Conservation (phyloP, 2,329 filamentous ascomycete species). For the Aspergillus sp. region DNA sequence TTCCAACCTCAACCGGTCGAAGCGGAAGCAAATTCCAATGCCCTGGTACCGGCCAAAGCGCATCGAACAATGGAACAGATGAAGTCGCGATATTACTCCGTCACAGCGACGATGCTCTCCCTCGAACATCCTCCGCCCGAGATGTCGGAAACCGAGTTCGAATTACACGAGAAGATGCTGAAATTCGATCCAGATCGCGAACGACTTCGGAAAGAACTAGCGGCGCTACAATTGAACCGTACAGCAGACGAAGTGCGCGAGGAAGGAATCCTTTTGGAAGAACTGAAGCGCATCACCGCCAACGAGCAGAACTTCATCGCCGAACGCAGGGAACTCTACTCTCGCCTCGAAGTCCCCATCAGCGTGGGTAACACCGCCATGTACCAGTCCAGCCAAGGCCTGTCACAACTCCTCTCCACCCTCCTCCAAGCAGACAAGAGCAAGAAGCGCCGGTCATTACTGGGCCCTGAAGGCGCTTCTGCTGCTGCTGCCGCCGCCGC, state of each 20-base stretch:
- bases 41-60: slow-evolving; percentile 34
- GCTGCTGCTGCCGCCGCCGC: no score
- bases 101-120: slow-evolving; percentile 75
- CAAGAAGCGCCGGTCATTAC: slow-evolving; percentile 73
- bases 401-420: slow-evolving; percentile 72
- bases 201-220: slow-evolving; percentile 72
- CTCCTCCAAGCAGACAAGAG: slow-evolving; percentile 76
- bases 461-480: slow-evolving; percentile 48
- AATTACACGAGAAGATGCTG: slow-evolving; percentile 72
- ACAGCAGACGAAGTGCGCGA: slow-evolving; percentile 83
- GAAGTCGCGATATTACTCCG: slow-evolving; percentile 82
- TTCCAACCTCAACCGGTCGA: slow-evolving; percentile 36
- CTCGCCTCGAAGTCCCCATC: slow-evolving; percentile 73
- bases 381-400: slow-evolving; percentile 72
- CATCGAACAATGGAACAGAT: slow-evolving; percentile 75
- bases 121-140: slow-evolving; percentile 69
- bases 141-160: slow-evolving; percentile 82
- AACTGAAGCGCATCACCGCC: slow-evolving; percentile 84
- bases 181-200: slow-evolving; percentile 80
- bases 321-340: slow-evolving; percentile 79
- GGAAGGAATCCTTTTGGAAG: slow-evolving; percentile 79
- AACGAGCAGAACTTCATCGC: slow-evolving; percentile 79
- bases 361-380: slow-evolving; percentile 60
- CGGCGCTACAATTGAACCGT: slow-evolving; percentile 67
- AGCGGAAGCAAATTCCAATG: slow-evolving; percentile 21